Evolutionary conservation across 108 stramenopile genomes (phyloP).

Genomic region (Fistulifera pelliculosa): DNA sequence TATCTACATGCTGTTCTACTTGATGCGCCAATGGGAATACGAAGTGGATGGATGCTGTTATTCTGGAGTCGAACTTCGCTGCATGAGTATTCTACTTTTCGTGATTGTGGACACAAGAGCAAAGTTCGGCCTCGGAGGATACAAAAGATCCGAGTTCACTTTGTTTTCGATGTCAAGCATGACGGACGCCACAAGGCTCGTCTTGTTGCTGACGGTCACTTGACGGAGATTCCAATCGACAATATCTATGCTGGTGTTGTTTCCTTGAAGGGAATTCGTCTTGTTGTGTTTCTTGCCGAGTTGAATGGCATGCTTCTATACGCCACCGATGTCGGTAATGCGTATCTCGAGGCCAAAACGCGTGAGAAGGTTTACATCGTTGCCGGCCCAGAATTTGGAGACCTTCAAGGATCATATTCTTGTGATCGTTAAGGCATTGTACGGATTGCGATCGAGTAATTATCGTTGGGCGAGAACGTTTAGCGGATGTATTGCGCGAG

Average conservation of each 20-base stretch:
- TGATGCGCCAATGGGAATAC: conserved; percentile 26
- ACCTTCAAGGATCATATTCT: background rate
- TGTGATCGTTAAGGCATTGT: conserved; percentile 3
- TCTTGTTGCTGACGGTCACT: conserved; percentile 25
- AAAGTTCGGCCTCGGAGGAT: conserved; percentile 9
- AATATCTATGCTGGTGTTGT: conserved; percentile 27
- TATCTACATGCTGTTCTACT: conserved; percentile 17
- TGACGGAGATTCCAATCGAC: conserved; percentile 13
- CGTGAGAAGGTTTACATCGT: conserved; percentile 13
- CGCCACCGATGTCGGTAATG: conserved; percentile 17
- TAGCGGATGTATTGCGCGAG: background rate
- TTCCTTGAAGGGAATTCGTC: conserved; percentile 11
- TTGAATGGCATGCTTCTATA: conserved; percentile 15
- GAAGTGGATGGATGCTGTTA: conserved; percentile 22
- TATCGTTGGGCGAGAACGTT: background rate
- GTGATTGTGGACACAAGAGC: conserved; percentile 7
- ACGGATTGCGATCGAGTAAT: background rate
- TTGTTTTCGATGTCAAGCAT: conserved; percentile 25
- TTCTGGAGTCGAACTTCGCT: conserved; percentile 9
- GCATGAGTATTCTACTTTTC: conserved; percentile 18
- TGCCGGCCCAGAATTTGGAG: conserved; percentile 17
- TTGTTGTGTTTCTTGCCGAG: conserved; percentile 21
- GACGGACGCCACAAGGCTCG: too few relatives aligned
- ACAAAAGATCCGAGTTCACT: conserved; percentile 20
- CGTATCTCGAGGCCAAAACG: conserved; percentile 13